These are phyloP conservation scores for Chaetomium tenue DNA, from an alignment of 495 filamentous ascomycete species.

Conservation along the genomic window DNA sequence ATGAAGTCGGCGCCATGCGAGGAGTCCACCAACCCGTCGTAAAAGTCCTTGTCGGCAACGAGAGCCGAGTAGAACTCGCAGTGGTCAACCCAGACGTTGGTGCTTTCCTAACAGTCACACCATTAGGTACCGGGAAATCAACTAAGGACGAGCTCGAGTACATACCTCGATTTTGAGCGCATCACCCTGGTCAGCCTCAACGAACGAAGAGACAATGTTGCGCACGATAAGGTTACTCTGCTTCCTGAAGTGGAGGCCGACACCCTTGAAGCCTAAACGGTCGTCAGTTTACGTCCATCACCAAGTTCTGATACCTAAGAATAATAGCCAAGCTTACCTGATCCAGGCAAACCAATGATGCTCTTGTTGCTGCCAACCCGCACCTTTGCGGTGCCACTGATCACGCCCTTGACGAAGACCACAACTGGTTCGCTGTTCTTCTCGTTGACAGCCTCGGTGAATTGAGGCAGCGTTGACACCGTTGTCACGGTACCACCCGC, in stretches of 20 bases:
- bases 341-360: constrained; percentile 50
- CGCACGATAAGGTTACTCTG: constrained; percentile 58
- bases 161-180: constrained; percentile 55
- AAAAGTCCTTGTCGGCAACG: constrained; percentile 61
- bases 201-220: constrained; percentile 60
- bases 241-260: constrained; percentile 50
- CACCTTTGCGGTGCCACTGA: constrained; percentile 46
- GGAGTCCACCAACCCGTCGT: constrained; percentile 65
- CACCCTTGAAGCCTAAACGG: constrained; percentile 41
- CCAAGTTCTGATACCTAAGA: too few relatives aligned
- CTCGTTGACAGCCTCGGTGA: constrained; percentile 50
- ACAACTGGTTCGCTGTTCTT: constrained; percentile 45
- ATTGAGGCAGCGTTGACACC: constrained; percentile 56
- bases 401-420: constrained; percentile 49
- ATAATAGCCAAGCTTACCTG: constrained; percentile 25
- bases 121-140: not conserved
- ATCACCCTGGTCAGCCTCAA: constrained; percentile 58
- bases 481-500: constrained; percentile 57
- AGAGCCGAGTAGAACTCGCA: constrained; percentile 60
- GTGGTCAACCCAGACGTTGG: constrained; percentile 69
- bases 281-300: not conserved
- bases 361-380: constrained; percentile 55
- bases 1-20: constrained; percentile 54
- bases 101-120: constrained; percentile 30
- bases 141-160: not conserved